These are phyloP conservation scores for Aegilops umbellulata DNA, from an alignment of 176 grass and related monocot genomes.

Conservation along the genomic window DNA sequence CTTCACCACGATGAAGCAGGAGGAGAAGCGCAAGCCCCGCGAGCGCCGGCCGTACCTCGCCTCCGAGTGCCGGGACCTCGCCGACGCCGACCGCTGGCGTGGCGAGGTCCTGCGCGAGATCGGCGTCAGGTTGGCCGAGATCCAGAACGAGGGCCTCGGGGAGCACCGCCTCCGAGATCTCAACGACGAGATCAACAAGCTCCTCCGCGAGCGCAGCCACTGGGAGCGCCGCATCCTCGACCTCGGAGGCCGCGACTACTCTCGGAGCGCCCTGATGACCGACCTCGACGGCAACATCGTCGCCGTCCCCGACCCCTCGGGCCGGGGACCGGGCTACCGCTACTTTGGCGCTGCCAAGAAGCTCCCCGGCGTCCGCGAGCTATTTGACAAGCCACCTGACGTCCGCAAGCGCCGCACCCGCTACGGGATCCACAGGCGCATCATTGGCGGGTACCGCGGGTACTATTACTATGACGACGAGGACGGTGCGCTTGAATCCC, in stretches of 20 bases:
- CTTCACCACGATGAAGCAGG: conserved; percentile 96
- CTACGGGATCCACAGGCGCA: conserved; percentile 86
- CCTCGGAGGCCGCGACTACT: conserved; percentile 82
- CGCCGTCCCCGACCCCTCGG: conserved; percentile 78
- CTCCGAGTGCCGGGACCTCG: conserved; percentile 91
- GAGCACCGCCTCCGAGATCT: conserved; percentile 96
- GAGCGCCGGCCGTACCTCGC: conserved; percentile 96
- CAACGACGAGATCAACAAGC: conserved; percentile 99
- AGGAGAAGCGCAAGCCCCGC: conserved; percentile 93
- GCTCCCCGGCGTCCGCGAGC: conserved; percentile 81
- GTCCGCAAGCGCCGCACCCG: conserved; percentile 65
- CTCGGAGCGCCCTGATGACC: conserved; percentile 72
- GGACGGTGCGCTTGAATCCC: conserved; percentile 81
- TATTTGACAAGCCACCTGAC: conserved; percentile 93
- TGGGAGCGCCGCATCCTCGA: conserved; percentile 94
- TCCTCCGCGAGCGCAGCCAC: conserved; percentile 89
- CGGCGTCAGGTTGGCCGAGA: conserved; percentile 86
- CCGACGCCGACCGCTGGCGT: conserved; percentile 82
- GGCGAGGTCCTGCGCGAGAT: conserved; percentile 94
- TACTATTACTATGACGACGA: conserved; percentile 70
- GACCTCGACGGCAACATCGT: conserved; percentile 94
- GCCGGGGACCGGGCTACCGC: conserved; percentile 81
- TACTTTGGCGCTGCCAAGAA: conserved; percentile 97
- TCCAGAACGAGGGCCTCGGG: conserved; percentile 94
- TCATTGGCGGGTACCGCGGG: conserved; percentile 77